These are phyloP conservation scores for Cinnamomum chago DNA, from an alignment of 164 flowering plant species.

Conservation along the genomic window DNA sequence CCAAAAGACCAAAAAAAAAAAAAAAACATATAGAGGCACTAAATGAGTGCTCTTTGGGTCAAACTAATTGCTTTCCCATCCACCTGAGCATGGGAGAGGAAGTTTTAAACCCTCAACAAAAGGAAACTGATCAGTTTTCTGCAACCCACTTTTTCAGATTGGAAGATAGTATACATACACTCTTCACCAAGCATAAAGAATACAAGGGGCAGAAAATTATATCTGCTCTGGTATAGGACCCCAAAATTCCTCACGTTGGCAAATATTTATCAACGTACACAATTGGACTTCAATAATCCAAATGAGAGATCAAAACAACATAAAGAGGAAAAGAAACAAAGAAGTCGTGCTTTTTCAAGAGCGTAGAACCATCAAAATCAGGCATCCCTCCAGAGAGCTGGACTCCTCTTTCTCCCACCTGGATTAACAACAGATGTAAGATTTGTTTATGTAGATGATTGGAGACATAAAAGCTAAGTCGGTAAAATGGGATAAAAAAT, in stretches of 20 bases:
- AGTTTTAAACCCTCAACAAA: too few species aligned
- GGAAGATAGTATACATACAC: too few species aligned
- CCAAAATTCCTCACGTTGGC: background rate
- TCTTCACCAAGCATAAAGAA: background rate
- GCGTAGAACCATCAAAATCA: slow-evolving; percentile 46
- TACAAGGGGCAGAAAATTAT: background rate
- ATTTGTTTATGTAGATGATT: background rate
- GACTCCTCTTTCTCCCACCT: slow-evolving; percentile 98
- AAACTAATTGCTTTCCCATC: too few species aligned
- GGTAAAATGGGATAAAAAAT: too few species aligned
- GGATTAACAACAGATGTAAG: background rate
- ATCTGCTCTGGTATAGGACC: background rate
- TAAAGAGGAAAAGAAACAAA: background rate
- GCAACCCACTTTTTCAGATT: too few species aligned
- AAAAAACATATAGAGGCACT: too few species aligned
- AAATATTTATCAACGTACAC: background rate
- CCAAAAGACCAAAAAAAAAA: too few species aligned
- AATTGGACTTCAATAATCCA: too few species aligned
- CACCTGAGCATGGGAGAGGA: too few species aligned
- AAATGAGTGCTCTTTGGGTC: too few species aligned
- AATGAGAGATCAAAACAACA: background rate
- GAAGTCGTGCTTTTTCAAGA: slow-evolving; percentile 51
- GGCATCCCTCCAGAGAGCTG: slow-evolving; percentile 87
- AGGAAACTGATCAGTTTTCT: too few species aligned
- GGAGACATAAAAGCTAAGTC: background rate